Base-by-base conservation (phyloP, 176 grass and related monocot genomes). In the Oryza longistaminata region DNA sequence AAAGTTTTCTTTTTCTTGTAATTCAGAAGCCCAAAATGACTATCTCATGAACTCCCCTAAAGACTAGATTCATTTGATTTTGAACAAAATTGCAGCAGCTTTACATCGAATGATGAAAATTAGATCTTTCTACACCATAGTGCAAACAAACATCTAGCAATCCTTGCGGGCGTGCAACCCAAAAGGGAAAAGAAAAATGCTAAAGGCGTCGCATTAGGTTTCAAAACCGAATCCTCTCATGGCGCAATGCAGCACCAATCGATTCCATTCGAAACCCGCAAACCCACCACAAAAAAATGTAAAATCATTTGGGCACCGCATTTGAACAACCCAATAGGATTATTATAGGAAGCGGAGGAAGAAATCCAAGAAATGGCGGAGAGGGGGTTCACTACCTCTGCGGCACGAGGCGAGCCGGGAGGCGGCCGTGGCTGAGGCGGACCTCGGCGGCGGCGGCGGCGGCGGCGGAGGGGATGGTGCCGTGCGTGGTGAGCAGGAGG, bases 401-500 rank as follows among this genome's bases (percentile, higher is more conserved):
- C 33, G 93, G 93, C 21, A 88, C 82, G 46, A 98, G 91, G 72
- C 88, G 89, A 62, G 87, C 91, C 40, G 64, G 76, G 25, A 92
- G 50, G 80, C 87, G 90, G 74, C 89, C 89, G 66, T 88, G 86
- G 78, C 80, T 84, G 53, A 98, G 85, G 67, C 83, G 76, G 77
- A 98, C 91, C 69, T 92, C 96, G 65, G 91, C 96, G 22, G 81
- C 48, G 69, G 68, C 93, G 12, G 91, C 89, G 2, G 80, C 85
- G 1, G 89, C 49, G 68, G 82, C 83, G 7, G 96, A 93, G 14
- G 96, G 93, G 78, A 95, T 85, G 78, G 88, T 93, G 33, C 91
- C 86, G 78, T 98, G 96, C 9, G 93, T 93, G 31, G 93, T 98
- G 83, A 98, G 87, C 53, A 98, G 81, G 58, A 98, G 91, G 73